Conservation (phyloP, 345 rosid genomes). For the Arabidopsis thaliana region TAIR10.1 NC_003074.8:478001-478500, state of each 20-base stretch:
- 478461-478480: neutral
- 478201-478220: conserved; percentile 30
- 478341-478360: conserved; percentile 6
- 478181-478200: conserved; percentile 49
- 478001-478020: conserved; percentile 44
- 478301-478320: conserved; percentile 23
- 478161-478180: conserved; percentile 63
- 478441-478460: conserved; percentile 13
- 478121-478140: conserved; percentile 62
- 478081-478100: conserved; percentile 59
- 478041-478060: conserved; percentile 58
- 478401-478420: conserved; percentile 28
- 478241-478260: conserved; percentile 35
- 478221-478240: neutral
- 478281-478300: conserved; percentile 25
- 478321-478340: conserved; percentile 28
- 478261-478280: conserved; percentile 2
- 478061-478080: conserved; percentile 49
- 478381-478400: conserved; percentile 23
- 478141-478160: conserved; percentile 62
- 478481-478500: neutral
- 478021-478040: conserved; percentile 50
- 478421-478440: conserved; percentile 24
- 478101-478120: conserved; percentile 57
- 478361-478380: conserved; percentile 44